Conservation (phyloP, 306 rosid species). For the Mimosa pudica region DNA sequence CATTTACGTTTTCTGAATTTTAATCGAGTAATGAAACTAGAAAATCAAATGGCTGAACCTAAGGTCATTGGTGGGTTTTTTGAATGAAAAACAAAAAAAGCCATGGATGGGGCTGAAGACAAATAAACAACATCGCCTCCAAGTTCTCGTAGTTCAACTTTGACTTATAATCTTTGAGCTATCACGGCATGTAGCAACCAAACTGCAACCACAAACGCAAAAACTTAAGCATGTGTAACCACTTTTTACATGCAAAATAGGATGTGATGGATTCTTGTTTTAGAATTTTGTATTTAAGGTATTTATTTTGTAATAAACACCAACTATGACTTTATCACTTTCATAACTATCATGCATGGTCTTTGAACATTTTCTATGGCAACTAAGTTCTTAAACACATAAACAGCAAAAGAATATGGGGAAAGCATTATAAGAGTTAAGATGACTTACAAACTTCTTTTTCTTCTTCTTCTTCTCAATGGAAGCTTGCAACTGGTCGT, state of each 20-base stretch:
- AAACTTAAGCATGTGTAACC: constrained; percentile 26
- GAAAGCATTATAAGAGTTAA: constrained; percentile 13
- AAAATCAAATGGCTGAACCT: constrained; percentile 39
- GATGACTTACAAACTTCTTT: constrained; percentile 62
- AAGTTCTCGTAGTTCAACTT: constrained; percentile 26
- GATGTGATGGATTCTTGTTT: not conserved
- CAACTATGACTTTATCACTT: too few relatives aligned
- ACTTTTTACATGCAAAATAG: not conserved
- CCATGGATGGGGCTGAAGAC: constrained; percentile 46
- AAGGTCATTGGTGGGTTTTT: not conserved
- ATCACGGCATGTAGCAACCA: constrained; percentile 43
- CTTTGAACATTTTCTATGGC: too few relatives aligned
- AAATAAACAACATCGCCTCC: constrained; percentile 43
- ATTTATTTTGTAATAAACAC: not conserved
- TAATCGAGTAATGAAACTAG: constrained; percentile 30
- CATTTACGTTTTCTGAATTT: not conserved
- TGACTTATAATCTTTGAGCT: constrained; percentile 21
- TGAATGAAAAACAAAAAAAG: not conserved
- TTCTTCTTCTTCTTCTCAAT: constrained; percentile 75
- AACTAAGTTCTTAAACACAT: too few relatives aligned
- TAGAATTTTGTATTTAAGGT: not conserved
- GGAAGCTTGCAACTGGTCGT: constrained; percentile 57
- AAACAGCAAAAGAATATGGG: not conserved
- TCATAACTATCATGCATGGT: too few relatives aligned
- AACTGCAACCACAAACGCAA: constrained; percentile 61